A percentile compares a stretch with the other conserved stretches of the same genome.
Conservation (phyloP, 2,329 filamentous ascomycete genomes). For the Fusarium euwallaceae region DNA sequence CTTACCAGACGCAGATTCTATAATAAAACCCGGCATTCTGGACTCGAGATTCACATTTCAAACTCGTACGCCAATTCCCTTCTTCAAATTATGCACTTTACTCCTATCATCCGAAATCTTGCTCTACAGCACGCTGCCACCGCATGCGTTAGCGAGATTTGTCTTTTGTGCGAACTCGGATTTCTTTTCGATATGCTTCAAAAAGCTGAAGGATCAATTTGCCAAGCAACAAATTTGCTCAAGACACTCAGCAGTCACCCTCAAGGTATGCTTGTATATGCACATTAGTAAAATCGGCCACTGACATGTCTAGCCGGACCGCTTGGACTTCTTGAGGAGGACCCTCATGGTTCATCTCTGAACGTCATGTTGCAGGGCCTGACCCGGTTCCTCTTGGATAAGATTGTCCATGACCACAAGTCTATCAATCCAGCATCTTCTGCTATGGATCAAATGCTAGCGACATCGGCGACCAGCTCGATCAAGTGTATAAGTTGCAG, state of each 20-base stretch:
- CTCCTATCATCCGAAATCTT: conserved; percentile 87
- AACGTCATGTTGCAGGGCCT: conserved; percentile 88
- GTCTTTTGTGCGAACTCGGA: conserved; percentile 92
- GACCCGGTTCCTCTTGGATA: conserved; percentile 86
- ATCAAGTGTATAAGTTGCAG: conserved; percentile 90
- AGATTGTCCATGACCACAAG: conserved; percentile 82
- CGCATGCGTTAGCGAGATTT: conserved; percentile 84
- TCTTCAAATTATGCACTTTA: conserved; percentile 92
- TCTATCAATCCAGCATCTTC: conserved; percentile 72
- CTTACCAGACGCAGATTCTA: conserved; percentile 75
- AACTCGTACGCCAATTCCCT: conserved; percentile 97
- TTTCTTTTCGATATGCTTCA: conserved; percentile 98
- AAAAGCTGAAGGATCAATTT: conserved; percentile 93
- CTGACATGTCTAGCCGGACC: conserved; percentile 68
- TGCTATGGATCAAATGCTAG: conserved; percentile 79
- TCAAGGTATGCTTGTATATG: conserved; percentile 66
- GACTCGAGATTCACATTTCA: conserved; percentile 93
- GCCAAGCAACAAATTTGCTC: conserved; percentile 94
- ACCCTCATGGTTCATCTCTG: conserved; percentile 77
- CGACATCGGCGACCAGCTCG: conserved; percentile 77
- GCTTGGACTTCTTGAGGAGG: conserved; percentile 87
- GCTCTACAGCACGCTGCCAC: conserved; percentile 91
- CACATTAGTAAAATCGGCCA: neutral
- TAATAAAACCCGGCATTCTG: conserved; percentile 92
- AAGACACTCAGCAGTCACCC: conserved; percentile 89